These are phyloP conservation scores for Thalia dealbata DNA, from an alignment of 176 grass and related monocot genomes.

Conservation along the genomic window DNA sequence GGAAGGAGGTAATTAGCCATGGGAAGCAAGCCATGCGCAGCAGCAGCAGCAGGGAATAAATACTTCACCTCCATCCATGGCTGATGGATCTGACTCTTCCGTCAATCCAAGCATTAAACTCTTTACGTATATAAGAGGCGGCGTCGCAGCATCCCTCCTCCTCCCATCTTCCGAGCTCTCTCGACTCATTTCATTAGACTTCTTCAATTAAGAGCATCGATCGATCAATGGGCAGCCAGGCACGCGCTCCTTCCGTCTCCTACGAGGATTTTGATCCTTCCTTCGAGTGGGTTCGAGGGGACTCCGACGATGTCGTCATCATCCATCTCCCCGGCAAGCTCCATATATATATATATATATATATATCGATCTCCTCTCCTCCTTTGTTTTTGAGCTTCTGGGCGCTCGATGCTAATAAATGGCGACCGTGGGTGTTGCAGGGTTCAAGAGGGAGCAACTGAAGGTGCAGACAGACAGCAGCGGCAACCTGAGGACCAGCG, in stretches of 20 bases:
- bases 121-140: not conserved
- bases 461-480: slow-evolving; percentile 42
- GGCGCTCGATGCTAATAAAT: too few species aligned
- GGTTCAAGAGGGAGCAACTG: slow-evolving; percentile 58
- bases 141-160: not conserved
- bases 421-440: slow-evolving; percentile 20
- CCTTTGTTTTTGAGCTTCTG: too few species aligned
- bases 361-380: too few species aligned
- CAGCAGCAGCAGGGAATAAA: not conserved
- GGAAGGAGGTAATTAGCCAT: not conserved
- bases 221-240: not conserved
- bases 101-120: not conserved
- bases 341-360: too few species aligned
- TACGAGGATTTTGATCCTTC: not conserved
- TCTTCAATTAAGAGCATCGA: not conserved
- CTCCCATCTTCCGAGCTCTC: not conserved
- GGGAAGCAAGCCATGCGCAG: not conserved
- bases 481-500: slow-evolving; percentile 37
- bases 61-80: not conserved
- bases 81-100: not conserved
- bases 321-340: not conserved
- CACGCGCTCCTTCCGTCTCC: not conserved
- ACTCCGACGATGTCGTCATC: not conserved
- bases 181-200: not conserved
- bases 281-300: not conserved